phyloP scores from a whole-genome alignment of 768 basidiomycete species.

The Terana coerulea region DNA sequence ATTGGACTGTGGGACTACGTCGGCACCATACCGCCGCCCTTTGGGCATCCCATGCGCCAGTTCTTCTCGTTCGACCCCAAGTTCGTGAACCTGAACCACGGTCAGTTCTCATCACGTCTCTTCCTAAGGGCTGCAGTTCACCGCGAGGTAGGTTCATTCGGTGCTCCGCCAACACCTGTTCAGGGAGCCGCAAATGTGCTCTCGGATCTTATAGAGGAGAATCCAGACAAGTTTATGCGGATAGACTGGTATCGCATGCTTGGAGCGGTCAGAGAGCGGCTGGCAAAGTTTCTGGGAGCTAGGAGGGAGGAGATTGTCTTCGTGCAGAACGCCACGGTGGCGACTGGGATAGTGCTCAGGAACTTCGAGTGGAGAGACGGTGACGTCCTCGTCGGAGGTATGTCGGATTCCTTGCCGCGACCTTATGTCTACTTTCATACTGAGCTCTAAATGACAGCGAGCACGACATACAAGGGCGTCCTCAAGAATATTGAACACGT shows the following conservation, averaged over 20 bases:
- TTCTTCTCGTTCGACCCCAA: conserved; percentile 51
- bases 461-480: conserved; percentile 53
- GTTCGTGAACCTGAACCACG: conserved; percentile 63
- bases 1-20: conserved; percentile 12
- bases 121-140: background rate
- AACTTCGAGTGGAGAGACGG: conserved; percentile 62
- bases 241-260: conserved; percentile 33
- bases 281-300: conserved; percentile 47
- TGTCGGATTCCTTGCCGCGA: conserved; percentile 19
- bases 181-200: conserved; percentile 40
- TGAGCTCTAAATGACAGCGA: conserved; percentile 41
- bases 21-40: conserved; percentile 30
- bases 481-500: conserved; percentile 45
- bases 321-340: conserved; percentile 58
- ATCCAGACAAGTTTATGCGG: conserved; percentile 54
- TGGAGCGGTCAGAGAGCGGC: conserved; percentile 35
- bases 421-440: background rate
- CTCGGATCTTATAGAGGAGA: conserved; percentile 41
- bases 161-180: conserved; percentile 52
- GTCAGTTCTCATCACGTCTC: conserved; percentile 28
- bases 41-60: conserved; percentile 51
- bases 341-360: conserved; percentile 57
- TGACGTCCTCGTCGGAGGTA: conserved; percentile 63
- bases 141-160: conserved; percentile 47
- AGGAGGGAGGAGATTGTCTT: conserved; percentile 52